A percentile compares a stretch with the other conserved stretches of the same genome.
phyloP scores from a whole-genome alignment of 495 filamentous ascomycete species.

The Daldinia loculata region DNA sequence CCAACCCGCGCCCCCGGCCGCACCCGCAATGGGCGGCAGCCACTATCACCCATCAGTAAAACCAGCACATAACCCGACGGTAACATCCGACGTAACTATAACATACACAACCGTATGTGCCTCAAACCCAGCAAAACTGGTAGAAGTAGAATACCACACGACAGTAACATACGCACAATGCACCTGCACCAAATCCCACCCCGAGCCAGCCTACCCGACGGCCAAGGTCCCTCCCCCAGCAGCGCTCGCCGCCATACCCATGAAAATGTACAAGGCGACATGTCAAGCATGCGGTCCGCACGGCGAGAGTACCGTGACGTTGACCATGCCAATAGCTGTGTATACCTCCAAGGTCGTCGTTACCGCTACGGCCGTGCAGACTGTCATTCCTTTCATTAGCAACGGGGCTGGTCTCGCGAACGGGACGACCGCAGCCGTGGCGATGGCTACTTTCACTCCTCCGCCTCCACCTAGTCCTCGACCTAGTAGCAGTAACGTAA shows the following conservation, averaged over 20 bases:
- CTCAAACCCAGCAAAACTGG: constrained; percentile 31
- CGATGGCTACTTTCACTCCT: background rate
- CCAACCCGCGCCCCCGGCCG: constrained; percentile 16
- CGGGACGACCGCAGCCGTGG: background rate
- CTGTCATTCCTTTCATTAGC: constrained; percentile 33
- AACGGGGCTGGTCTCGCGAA: background rate
- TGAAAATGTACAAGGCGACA: constrained; percentile 30
- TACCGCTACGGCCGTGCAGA: constrained; percentile 34
- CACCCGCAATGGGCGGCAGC: constrained; percentile 34
- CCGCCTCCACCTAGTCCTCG: background rate
- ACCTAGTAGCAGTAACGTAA: background rate
- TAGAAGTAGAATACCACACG: constrained; percentile 31
- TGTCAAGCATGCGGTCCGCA: constrained; percentile 36
- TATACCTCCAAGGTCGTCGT: constrained; percentile 14
- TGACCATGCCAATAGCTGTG: constrained; percentile 30
- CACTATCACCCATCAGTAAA: background rate
- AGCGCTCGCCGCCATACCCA: constrained; percentile 23
- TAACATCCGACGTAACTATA: constrained; percentile 33
- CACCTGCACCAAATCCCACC: constrained; percentile 12
- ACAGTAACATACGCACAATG: constrained; percentile 28
- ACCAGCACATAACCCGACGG: background rate
- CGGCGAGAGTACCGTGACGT: constrained; percentile 40
- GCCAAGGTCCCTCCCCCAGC: background rate
- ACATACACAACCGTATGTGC: constrained; percentile 46
- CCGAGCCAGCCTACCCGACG: background rate